These are phyloP conservation scores for Phytophthora rubi DNA, from an alignment of 352 stramenopile genomes.

Conservation along the genomic window DNA sequence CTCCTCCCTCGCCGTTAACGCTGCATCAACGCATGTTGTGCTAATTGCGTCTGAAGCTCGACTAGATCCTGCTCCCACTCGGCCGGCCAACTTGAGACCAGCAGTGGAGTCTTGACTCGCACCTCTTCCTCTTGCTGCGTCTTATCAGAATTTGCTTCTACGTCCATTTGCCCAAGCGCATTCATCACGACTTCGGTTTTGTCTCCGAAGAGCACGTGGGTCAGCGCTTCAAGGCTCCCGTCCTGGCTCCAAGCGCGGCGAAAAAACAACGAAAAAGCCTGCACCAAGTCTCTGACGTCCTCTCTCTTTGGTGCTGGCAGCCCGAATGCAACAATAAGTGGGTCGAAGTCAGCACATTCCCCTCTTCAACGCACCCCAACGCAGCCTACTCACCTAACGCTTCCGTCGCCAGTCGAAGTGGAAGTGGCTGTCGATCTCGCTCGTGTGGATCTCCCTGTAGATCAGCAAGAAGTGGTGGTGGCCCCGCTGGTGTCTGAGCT, in stretches of 20 bases:
- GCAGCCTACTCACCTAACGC: constrained; percentile 20
- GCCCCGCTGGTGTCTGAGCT: constrained; percentile 1
- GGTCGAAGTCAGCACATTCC: not conserved
- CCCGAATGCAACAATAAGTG: not conserved
- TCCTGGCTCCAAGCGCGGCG: constrained; percentile 19
- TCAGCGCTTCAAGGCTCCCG: not conserved
- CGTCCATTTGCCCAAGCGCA: not conserved
- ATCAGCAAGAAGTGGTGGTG: not conserved
- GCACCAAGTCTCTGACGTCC: constrained; percentile 14
- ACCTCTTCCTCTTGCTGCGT: constrained; percentile 4
- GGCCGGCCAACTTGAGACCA: constrained; percentile 13
- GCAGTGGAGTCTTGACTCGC: constrained; percentile 7
- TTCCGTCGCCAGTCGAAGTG: constrained; percentile 26
- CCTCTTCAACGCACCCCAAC: not conserved
- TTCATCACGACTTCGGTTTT: constrained; percentile 18
- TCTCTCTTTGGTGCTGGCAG: constrained; percentile 16
- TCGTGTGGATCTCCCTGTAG: not conserved
- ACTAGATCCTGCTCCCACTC: constrained; percentile 39
- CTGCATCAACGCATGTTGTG: not conserved
- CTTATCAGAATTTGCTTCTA: not conserved
- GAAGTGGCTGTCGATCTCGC: constrained; percentile 15
- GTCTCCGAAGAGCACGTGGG: constrained; percentile 26
- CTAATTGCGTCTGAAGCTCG: constrained; percentile 26
- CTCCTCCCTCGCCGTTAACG: not conserved
- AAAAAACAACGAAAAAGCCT: constrained; percentile 26